These are phyloP conservation scores for Wickerhamiella australiensis DNA, from an alignment of 805 yeast genomes.

Conservation along the genomic window DNA sequence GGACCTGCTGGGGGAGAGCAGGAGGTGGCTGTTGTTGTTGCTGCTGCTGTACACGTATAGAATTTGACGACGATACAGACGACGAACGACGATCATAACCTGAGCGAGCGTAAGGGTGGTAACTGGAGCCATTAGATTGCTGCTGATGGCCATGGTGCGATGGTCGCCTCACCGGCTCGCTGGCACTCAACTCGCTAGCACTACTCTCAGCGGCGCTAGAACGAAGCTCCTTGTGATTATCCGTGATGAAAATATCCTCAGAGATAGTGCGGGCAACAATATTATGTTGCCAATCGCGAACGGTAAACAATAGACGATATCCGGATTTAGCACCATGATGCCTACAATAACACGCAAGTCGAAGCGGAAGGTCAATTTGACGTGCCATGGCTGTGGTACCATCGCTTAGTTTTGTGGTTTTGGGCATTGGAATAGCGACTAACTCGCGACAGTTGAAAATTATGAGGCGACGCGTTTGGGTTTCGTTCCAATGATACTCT, in stretches of 20 bases:
- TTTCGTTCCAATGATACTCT: slow-evolving; percentile 70
- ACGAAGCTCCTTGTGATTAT: slow-evolving; percentile 58
- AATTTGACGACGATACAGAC: neutral
- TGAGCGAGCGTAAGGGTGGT: slow-evolving; percentile 17
- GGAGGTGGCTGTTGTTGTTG: slow-evolving; percentile 16
- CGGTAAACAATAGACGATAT: slow-evolving; percentile 50
- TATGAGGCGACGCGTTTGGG: slow-evolving; percentile 65
- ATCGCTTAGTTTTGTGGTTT: slow-evolving; percentile 33
- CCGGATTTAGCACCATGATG: slow-evolving; percentile 88
- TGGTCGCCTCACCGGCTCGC: slow-evolving; percentile 3
- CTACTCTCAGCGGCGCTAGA: neutral
- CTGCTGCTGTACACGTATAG: neutral
- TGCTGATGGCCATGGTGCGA: neutral
- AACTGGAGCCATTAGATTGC: neutral
- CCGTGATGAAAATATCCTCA: slow-evolving; percentile 79
- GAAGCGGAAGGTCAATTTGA: slow-evolving; percentile 42
- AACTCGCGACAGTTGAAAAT: slow-evolving; percentile 88
- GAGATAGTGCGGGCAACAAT: slow-evolving; percentile 64
- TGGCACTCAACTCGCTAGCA: slow-evolving; percentile 7
- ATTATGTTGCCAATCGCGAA: slow-evolving; percentile 48
- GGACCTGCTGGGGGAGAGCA: neutral
- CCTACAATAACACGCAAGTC: slow-evolving; percentile 91
- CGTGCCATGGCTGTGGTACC: slow-evolving; percentile 26
- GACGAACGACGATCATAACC: slow-evolving; percentile 4
- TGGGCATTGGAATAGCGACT: slow-evolving; percentile 27